Conservation (phyloP, 2,329 filamentous ascomycete species). For the Akanthomyces lecanii region DNA sequence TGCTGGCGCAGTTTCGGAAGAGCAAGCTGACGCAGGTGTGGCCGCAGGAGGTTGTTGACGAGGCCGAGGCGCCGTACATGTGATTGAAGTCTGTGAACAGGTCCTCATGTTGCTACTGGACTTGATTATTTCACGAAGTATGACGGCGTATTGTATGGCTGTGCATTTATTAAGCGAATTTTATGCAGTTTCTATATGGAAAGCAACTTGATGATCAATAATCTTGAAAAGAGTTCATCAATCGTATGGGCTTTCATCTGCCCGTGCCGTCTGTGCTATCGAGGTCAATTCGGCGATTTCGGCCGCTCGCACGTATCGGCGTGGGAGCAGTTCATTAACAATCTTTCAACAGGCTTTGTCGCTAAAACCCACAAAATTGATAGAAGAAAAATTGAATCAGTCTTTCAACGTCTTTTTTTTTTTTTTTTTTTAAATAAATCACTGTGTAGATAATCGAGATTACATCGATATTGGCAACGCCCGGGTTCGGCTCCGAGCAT, state of each 20-base stretch:
- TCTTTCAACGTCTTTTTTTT: not conserved
- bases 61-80: slow-evolving; percentile 1
- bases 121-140: not conserved
- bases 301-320: not conserved
- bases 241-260: not conserved
- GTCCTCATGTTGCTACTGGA: not conserved
- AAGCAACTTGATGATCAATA: too few species aligned
- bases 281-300: slow-evolving; percentile 1
- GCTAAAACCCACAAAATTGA: not conserved
- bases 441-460: not conserved
- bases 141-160: too few species aligned
- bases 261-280: not conserved
- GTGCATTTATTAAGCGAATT: too few species aligned
- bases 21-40: slow-evolving; percentile 10
- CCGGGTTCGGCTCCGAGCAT: slow-evolving; percentile 2
- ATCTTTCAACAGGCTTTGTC: not conserved
- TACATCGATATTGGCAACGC: not conserved
- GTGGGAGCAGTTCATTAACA: not conserved
- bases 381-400: not conserved
- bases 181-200: too few species aligned
- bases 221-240: too few species aligned
- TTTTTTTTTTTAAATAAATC: not conserved
- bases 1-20: slow-evolving; percentile 2
- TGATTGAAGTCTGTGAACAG: not conserved
- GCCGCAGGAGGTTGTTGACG: slow-evolving; percentile 7